Evolutionary conservation across 805 yeast species (phyloP), one percentile per base, ranked within the genome.

Genomic region (Cyberlindnera meyerae): DNA sequence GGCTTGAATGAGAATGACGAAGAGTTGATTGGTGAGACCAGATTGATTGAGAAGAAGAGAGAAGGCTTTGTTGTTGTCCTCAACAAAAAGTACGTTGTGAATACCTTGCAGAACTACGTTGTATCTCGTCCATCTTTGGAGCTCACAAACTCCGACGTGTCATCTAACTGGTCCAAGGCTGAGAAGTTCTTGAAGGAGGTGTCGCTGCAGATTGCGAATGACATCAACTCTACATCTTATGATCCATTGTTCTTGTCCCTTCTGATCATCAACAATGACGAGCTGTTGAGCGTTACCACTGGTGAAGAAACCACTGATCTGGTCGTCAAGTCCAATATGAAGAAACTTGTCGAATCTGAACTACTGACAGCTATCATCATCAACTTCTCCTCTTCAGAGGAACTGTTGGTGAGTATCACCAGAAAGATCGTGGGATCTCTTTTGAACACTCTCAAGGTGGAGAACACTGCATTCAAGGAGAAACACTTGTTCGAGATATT

Each of bases 201-300:
- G 17, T 31, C 38, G 16, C 33, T 47, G 11, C 24, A 34, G 22
- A 40, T 46, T 14, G 39, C 49, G 12, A 51, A 57, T 24, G 37
- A 62, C 30, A 43, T 45, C 8, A 43, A 57, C 2, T 14, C 39
- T 13, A 54, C 65, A 0, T 45, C 62, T 6, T 84, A 88, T 56
- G 90, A 86, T 52, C 71, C 78, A n/a, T 78, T 81, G 51, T 85
- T 88, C 50, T 48, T 88, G 25, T 55, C 85, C 42, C 62, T 82
- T 37, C 52, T 79, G 42, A 58, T 80, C 5, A 54, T 82, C 25
- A 81, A 79, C 54, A 82, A 78, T 47, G 79, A 75, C 5, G 89
- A 82, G 43, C 61, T 83, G 22, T 69, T 82, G 28, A 48, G 52
- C 4, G 55, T 55, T 8, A 61, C 58, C 5, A 63, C 57, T 5